Percentiles rank a stretch among this genome's conserved stretches.
These are phyloP conservation scores for Apiospora hydei DNA, from an alignment of 2,329 filamentous ascomycete genomes.

Conservation along the genomic window DNA sequence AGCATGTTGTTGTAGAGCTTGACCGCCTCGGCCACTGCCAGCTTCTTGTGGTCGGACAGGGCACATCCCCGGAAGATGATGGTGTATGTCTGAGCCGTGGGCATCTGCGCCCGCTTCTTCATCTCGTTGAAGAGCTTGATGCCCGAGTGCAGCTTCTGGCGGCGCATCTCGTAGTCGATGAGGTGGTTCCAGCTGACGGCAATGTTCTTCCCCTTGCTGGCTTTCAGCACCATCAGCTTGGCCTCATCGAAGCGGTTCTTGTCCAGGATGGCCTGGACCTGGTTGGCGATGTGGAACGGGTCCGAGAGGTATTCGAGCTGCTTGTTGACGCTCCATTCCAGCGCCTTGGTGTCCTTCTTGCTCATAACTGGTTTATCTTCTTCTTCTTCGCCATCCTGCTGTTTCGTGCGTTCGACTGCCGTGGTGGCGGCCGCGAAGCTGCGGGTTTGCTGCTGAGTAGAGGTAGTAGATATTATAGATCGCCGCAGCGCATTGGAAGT, in stretches of 20 bases:
- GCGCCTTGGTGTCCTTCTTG: not conserved
- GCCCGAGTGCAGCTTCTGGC: conserved; percentile 67
- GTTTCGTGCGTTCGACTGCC: not conserved
- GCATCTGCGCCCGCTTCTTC: conserved; percentile 88
- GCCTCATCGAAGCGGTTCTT: conserved; percentile 72
- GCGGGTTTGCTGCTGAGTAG: not conserved
- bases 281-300: conserved; percentile 74
- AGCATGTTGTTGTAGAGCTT: conserved; percentile 80
- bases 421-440: not conserved
- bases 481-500: not conserved
- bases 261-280: conserved; percentile 67
- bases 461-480: not conserved
- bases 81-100: conserved; percentile 84
- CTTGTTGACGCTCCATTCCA: conserved; percentile 51
- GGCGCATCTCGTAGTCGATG: conserved; percentile 73
- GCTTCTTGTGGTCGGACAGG: conserved; percentile 59
- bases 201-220: conserved; percentile 70
- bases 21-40: conserved; percentile 73
- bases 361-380: not conserved
- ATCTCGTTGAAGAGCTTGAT: conserved; percentile 96
- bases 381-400: not conserved
- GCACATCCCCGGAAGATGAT: conserved; percentile 81
- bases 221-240: conserved; percentile 69
- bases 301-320: conserved; percentile 72
- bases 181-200: conserved; percentile 89